Conservation (phyloP, 345 rosid species). For the Orychophragmus violaceus region DNA sequence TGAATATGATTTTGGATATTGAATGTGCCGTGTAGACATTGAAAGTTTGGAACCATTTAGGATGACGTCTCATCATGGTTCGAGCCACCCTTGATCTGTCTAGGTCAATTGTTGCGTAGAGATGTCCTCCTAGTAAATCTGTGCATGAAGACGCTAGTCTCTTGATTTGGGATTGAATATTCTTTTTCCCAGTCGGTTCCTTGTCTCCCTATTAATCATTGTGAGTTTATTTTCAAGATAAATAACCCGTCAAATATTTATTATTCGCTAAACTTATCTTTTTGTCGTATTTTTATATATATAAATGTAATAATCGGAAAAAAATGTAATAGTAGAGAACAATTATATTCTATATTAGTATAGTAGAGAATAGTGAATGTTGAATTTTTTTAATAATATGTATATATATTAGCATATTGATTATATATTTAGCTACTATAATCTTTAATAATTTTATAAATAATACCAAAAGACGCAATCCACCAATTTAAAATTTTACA, state of each 20-base stretch:
- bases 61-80: conserved; percentile 38
- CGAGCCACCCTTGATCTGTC: conserved; percentile 70
- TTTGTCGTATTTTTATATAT: neutral
- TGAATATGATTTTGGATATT: conserved; percentile 49
- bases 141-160: conserved; percentile 30
- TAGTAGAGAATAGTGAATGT: neutral
- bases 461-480: neutral
- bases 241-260: neutral
- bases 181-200: conserved; percentile 26
- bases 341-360: neutral
- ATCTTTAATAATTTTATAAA: neutral
- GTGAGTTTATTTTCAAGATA: neutral
- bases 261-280: neutral
- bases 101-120: conserved; percentile 67
- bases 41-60: conserved; percentile 53
- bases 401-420: neutral
- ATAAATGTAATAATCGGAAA: too few species aligned
- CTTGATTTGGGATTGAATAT: conserved; percentile 37
- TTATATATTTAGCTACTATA: neutral
- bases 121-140: conserved; percentile 36
- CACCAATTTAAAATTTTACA: neutral
- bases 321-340: neutral
- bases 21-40: conserved; percentile 58
- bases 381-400: neutral
- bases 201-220: conserved; percentile 19